A percentile compares a stretch with the other conserved stretches of the same genome.
These are phyloP conservation scores for Dendrocalamus sinicus DNA, from an alignment of 176 grass and related monocot genomes.

Conservation along the genomic window DNA sequence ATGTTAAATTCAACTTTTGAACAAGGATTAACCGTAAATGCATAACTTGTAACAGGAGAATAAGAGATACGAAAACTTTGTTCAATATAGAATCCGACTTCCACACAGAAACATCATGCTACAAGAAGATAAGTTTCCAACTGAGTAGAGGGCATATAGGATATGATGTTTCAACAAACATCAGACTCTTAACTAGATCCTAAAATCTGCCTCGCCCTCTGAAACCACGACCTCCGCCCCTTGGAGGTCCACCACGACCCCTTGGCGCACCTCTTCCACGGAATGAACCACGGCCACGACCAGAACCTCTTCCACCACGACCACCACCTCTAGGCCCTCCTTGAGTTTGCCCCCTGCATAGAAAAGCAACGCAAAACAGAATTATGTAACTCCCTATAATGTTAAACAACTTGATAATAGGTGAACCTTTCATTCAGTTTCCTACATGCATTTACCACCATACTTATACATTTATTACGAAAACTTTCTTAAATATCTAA, in stretches of 20 bases:
- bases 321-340: constrained; percentile 65
- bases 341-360: constrained; percentile 69
- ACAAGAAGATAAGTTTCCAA: constrained; percentile 48
- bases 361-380: constrained; percentile 30
- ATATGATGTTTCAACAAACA: constrained; percentile 43
- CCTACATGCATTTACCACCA: background rate
- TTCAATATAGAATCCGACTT: constrained; percentile 44
- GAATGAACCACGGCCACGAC: constrained; percentile 71
- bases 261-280: constrained; percentile 82
- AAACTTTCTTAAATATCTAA: background rate
- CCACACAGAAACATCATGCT: constrained; percentile 45
- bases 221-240: constrained; percentile 78
- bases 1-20: background rate
- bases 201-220: constrained; percentile 93
- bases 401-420: background rate
- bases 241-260: constrained; percentile 69
- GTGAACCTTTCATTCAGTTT: background rate
- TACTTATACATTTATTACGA: background rate
- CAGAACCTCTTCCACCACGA: constrained; percentile 50
- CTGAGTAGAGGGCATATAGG: background rate
- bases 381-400: constrained; percentile 7
- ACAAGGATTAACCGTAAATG: background rate
- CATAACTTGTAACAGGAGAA: background rate
- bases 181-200: constrained; percentile 27
- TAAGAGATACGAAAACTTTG: background rate